phyloP scores from a whole-genome alignment of 257 asterid genomes.

The Jacaranda copaia region DNA sequence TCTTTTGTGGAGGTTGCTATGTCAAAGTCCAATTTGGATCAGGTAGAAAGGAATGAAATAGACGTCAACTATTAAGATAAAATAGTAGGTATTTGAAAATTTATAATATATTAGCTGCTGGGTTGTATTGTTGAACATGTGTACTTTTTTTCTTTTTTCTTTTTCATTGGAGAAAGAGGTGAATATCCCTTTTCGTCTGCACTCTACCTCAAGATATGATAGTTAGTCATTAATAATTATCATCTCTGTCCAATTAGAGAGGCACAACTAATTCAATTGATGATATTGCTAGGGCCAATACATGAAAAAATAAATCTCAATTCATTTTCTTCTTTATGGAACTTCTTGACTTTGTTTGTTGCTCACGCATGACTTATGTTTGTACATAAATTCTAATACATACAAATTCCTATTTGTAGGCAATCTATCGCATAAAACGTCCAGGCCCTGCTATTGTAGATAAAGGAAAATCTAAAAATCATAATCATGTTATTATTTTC shows the following conservation, averaged over 20 bases:
- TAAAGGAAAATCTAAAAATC: conserved; percentile 93
- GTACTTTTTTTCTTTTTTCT: background rate
- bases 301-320: too few relatives aligned
- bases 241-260: too few relatives aligned
- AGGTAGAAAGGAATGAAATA: conserved; percentile 52
- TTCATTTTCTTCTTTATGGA: too few relatives aligned
- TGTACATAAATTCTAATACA: conserved; percentile 39
- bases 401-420: conserved; percentile 43
- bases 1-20: conserved; percentile 85
- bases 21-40: conserved; percentile 83
- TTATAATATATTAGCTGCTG: background rate
- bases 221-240: too few relatives aligned
- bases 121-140: too few relatives aligned
- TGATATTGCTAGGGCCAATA: too few relatives aligned
- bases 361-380: conserved; percentile 21
- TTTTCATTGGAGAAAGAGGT: background rate
- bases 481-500: conserved; percentile 86
- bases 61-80: background rate
- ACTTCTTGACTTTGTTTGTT: background rate
- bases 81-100: background rate
- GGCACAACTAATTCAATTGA: too few relatives aligned
- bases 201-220: too few relatives aligned
- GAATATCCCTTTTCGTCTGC: too few relatives aligned
- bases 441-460: conserved; percentile 88
- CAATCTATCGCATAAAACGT: conserved; percentile 85